Base-by-base conservation (phyloP, 768 basidiomycete species). In the Leucosporidium yakuticum region DNA sequence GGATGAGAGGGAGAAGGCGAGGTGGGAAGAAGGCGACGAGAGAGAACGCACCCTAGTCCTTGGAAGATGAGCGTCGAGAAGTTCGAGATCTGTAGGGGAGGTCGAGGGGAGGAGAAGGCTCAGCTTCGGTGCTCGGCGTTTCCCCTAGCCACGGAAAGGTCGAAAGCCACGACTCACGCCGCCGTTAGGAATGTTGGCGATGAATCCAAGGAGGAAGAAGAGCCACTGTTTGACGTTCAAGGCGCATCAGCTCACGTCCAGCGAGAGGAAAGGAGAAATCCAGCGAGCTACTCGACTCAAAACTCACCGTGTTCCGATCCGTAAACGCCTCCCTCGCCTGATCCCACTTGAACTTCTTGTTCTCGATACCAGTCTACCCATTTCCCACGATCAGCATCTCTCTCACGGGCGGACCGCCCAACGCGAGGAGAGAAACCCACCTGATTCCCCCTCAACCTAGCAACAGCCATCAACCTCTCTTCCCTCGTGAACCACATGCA, bases 391-490 rank as follows among this genome's bases (percentile, higher is more conserved):
- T 20, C 31, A 34, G 21, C 8, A 4, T 17, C 4, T 29, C 7
- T 48, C 47, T 12, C 21, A 48, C 47, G 11, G 47, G 21, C 47
- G 47, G 11, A 21, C 21, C 21, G 47, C 47, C 14, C 11, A 48
- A 21, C 11, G 47, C 47, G 47, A 11, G 47, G 11, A 48, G 12
- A 27, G 20, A 50, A 23, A 23, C 25, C 50, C 50, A 51, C 39
- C 68, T 80, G 79, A 60, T 80, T 79, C 27, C 69, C 69, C 36
- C 77, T 58, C 61, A 78, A 66, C 23, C 79, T 65, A 0, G 78
- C 77, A 53, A 79, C 74, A 44, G 78, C 77, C 67, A 79, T 77
- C 51, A 79, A 62, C 20, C 75, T 73, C 65, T 80, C 78, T 11
- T 80, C 77, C 53, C 77, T 73, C 1, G 74, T 75, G 60, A 80